Evolutionary conservation across 495 filamentous ascomycete species (phyloP).

Genomic region (Thozetella sp.): DNA sequence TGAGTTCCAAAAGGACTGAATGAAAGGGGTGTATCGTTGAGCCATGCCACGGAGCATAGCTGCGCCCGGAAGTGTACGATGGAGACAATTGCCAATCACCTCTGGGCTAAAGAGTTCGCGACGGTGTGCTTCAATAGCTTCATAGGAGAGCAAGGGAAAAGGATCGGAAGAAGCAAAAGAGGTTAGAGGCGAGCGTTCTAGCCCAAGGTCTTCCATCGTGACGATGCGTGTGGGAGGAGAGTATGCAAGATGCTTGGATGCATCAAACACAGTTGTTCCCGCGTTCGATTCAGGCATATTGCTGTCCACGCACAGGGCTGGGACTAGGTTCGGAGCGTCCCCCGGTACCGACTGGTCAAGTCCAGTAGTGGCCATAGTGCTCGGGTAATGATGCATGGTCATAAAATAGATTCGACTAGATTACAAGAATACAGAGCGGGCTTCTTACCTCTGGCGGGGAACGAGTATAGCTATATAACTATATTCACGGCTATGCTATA

Average conservation of each 20-base stretch:
- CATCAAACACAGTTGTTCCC: no score
- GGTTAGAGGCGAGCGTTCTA: constrained; percentile 4
- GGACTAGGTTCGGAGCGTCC: no score
- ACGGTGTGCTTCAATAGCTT: constrained; percentile 5
- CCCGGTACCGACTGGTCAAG: no score
- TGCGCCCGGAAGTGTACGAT: constrained; percentile 1
- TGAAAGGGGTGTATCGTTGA: constrained; percentile 35
- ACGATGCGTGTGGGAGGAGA: constrained; percentile 4
- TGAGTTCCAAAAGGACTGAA: constrained; percentile 67
- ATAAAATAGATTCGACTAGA: no score
- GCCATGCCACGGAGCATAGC: constrained; percentile 10
- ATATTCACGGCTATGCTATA: no score
- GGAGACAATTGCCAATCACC: constrained; percentile 7
- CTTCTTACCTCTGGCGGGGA: no score
- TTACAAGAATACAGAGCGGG: no score
- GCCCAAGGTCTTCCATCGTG: constrained; percentile 8
- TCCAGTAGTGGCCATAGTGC: no score
- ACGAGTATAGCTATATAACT: no score
- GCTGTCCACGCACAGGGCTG: no score
- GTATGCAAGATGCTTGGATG: constrained; percentile 7
- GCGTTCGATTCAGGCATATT: no score
- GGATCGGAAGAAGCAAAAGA: constrained; percentile 6
- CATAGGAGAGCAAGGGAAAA: constrained; percentile 8
- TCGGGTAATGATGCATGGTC: no score
- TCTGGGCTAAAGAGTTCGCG: constrained; percentile 6